Percentiles rank a stretch among this genome's conserved stretches.
Conservation (phyloP, 139 green algal genomes). For the Haematococcus sp. region DNA sequence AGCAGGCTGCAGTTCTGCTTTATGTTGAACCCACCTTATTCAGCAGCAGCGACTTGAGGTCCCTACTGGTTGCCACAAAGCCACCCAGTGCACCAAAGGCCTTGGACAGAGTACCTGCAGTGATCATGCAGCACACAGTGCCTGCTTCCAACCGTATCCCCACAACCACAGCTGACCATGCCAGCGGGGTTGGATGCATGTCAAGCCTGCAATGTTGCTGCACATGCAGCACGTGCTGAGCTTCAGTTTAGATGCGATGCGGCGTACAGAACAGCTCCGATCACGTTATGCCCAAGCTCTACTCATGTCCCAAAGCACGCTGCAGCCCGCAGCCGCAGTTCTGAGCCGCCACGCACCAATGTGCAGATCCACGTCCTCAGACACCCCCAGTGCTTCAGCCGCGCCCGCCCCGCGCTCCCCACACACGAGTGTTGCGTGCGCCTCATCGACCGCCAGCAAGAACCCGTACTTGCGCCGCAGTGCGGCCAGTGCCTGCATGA, state of each 20-base stretch:
- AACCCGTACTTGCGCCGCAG: conserved; percentile 76
- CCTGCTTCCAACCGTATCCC: neutral
- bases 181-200: no score
- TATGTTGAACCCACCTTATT: conserved; percentile 35
- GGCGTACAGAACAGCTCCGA: no score
- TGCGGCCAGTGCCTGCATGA: conserved; percentile 44
- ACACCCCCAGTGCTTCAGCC: conserved; percentile 44
- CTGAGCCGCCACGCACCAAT: neutral
- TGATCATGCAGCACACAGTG: neutral
- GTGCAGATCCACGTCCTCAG: conserved; percentile 18
- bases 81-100: conserved; percentile 82
- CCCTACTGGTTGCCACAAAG: conserved; percentile 75
- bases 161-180: neutral
- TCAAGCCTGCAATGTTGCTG: no score
- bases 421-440: conserved; percentile 91
- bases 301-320: no score
- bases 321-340: no score
- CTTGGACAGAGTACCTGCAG: conserved; percentile 94
- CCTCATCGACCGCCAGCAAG: conserved; percentile 89
- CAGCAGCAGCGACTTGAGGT: conserved; percentile 64
- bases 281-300: no score
- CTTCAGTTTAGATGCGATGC: no score
- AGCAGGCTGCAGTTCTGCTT: no score
- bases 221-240: no score
- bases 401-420: conserved; percentile 73